Conservation (phyloP, 257 asterid genomes). For the Nicotiana knightiana region DNA sequence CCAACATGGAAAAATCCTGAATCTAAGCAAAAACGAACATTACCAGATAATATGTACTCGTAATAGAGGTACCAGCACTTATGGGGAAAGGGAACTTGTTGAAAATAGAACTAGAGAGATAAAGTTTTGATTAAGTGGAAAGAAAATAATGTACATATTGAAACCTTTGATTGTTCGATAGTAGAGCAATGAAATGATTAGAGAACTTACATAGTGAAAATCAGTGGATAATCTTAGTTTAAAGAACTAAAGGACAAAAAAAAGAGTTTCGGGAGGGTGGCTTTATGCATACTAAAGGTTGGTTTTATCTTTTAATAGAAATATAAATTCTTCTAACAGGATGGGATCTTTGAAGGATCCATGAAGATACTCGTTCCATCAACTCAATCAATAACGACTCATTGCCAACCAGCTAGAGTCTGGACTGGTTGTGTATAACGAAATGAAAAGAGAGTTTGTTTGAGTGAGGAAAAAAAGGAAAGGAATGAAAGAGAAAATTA, state of each 20-base stretch:
- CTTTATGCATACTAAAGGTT: background rate
- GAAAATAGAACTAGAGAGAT: background rate
- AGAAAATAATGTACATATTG: background rate
- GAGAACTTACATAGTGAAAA: background rate
- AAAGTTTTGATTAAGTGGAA: background rate
- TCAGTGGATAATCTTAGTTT: background rate
- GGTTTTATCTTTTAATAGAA: background rate
- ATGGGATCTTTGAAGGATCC: background rate
- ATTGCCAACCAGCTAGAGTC: background rate
- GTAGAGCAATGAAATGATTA: background rate
- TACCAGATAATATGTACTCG: background rate
- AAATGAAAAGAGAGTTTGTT: too few species aligned
- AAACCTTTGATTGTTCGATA: background rate
- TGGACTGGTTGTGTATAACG: background rate
- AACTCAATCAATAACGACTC: background rate
- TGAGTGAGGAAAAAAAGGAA: too few species aligned
- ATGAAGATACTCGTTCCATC: background rate
- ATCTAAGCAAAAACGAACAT: constrained; percentile 44
- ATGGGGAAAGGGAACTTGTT: background rate
- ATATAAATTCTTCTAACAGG: background rate
- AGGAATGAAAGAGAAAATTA: too few species aligned
- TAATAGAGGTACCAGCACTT: background rate
- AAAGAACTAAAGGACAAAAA: background rate
- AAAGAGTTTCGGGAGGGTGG: background rate
- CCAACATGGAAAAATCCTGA: constrained; percentile 80